Evolutionary conservation across 202 grass and related monocot genomes (phyloP).

Genomic region (Dendrocalamus latiflorus): DNA sequence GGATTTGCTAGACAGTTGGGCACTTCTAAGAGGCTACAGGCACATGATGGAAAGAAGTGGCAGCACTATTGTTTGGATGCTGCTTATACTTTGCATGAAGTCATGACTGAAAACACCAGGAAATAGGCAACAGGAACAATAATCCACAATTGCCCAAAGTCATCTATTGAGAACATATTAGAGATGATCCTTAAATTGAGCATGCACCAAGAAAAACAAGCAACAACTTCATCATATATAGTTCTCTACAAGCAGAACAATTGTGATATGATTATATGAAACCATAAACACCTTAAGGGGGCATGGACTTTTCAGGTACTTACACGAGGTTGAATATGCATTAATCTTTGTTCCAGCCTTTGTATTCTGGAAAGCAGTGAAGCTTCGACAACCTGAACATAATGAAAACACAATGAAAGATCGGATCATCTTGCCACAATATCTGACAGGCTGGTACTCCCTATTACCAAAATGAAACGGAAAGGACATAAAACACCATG

Average conservation of each 20-base stretch:
- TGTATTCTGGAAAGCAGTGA: slow-evolving; percentile 91
- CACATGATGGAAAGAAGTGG: slow-evolving; percentile 2
- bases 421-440: neutral
- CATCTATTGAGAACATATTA: neutral
- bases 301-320: slow-evolving; percentile 45
- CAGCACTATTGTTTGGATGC: slow-evolving; percentile 3
- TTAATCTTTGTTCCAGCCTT: slow-evolving; percentile 75
- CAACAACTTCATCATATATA: neutral
- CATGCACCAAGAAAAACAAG: neutral
- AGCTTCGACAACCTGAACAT: slow-evolving; percentile 88
- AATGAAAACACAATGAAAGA: slow-evolving; percentile 7
- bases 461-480: neutral
- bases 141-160: neutral
- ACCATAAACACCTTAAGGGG: neutral
- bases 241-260: slow-evolving; percentile 4
- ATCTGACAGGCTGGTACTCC: neutral
- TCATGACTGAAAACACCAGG: neutral
- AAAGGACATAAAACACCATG: neutral
- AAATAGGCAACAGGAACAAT: neutral
- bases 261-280: slow-evolving; percentile 1
- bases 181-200: neutral
- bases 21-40: slow-evolving; percentile 3
- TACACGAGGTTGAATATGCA: slow-evolving; percentile 90
- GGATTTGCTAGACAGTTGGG: neutral
- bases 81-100: neutral